Percentiles rank a stretch among this genome's conserved stretches.
phyloP scores from a whole-genome alignment of 1,284 basidiomycete genomes.

The Rhodotorula glutinis region DNA sequence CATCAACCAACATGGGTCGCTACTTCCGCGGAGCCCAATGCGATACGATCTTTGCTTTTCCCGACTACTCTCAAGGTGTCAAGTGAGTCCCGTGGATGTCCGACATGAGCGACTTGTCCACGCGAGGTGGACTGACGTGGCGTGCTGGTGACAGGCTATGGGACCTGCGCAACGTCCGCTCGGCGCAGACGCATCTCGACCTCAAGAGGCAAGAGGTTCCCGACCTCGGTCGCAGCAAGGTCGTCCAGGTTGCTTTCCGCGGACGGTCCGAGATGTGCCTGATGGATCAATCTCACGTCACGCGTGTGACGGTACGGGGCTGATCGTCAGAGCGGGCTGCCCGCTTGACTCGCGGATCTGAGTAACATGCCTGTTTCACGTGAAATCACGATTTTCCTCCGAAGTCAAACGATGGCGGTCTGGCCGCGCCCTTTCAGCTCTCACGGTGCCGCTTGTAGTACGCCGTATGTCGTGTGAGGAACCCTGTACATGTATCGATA shows the following conservation, averaged over 20 bases:
- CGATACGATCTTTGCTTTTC: slow-evolving; percentile 27
- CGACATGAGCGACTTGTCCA: not conserved
- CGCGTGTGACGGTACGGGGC: slow-evolving; percentile 10
- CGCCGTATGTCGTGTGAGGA: too few relatives aligned
- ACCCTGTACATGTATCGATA: too few relatives aligned
- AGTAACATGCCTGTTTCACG: too few relatives aligned
- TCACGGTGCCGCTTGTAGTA: too few relatives aligned
- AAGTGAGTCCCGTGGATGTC: slow-evolving; percentile 13
- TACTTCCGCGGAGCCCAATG: slow-evolving; percentile 29
- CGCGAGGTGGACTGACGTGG: too few relatives aligned
- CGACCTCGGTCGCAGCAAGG: slow-evolving; percentile 13
- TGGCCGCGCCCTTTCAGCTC: too few relatives aligned
- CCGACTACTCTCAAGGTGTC: slow-evolving; percentile 27
- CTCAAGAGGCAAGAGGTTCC: slow-evolving; percentile 16
- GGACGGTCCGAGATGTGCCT: slow-evolving; percentile 21
- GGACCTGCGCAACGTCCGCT: slow-evolving; percentile 25
- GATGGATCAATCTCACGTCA: slow-evolving; percentile 19
- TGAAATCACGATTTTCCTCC: too few relatives aligned
- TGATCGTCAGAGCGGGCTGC: too few relatives aligned
- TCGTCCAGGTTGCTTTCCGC: slow-evolving; percentile 16
- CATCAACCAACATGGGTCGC: slow-evolving; percentile 24
- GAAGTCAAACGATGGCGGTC: too few relatives aligned
- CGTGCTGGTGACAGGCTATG: slow-evolving; percentile 6
- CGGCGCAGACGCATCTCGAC: not conserved
- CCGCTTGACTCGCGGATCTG: too few relatives aligned